phyloP scores from a whole-genome alignment of 2,329 filamentous ascomycete genomes.

The Pseudogymnoascus sp. region DNA sequence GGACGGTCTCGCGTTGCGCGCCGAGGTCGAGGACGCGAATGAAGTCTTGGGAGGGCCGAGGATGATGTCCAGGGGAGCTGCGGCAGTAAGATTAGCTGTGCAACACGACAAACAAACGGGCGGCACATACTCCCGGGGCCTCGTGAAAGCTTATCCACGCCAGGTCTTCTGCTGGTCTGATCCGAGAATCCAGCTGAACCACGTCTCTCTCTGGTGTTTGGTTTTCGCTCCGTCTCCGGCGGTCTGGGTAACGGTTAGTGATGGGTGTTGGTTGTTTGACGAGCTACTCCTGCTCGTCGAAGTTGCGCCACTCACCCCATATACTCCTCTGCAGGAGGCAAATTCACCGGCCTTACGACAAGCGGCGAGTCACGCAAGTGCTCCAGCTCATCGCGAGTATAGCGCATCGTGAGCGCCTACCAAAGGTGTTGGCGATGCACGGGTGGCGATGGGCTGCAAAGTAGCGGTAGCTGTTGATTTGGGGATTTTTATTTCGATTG shows the following conservation, averaged over 20 bases:
- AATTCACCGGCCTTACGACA: conserved; percentile 66
- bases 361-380: conserved; percentile 73
- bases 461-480: not conserved
- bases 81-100: conserved; percentile 23
- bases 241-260: not conserved
- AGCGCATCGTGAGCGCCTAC: conserved; percentile 35
- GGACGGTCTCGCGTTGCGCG: conserved; percentile 36
- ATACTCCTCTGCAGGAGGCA: conserved; percentile 88
- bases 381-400: conserved; percentile 68
- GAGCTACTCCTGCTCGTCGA: not conserved
- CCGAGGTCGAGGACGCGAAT: conserved; percentile 67
- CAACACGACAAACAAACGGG: not conserved
- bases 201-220: conserved; percentile 9
- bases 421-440: not conserved
- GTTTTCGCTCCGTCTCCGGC: not conserved
- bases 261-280: not conserved
- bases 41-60: conserved; percentile 76
- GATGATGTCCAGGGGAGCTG: conserved; percentile 71
- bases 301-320: conserved; percentile 60
- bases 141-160: conserved; percentile 45
- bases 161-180: conserved; percentile 39
- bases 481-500: not conserved
- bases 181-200: conserved; percentile 20
- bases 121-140: conserved; percentile 46
- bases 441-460: not conserved